Conservation (phyloP, 2,329 filamentous ascomycete species). For the Verticillium nonalfalfae region DNA sequence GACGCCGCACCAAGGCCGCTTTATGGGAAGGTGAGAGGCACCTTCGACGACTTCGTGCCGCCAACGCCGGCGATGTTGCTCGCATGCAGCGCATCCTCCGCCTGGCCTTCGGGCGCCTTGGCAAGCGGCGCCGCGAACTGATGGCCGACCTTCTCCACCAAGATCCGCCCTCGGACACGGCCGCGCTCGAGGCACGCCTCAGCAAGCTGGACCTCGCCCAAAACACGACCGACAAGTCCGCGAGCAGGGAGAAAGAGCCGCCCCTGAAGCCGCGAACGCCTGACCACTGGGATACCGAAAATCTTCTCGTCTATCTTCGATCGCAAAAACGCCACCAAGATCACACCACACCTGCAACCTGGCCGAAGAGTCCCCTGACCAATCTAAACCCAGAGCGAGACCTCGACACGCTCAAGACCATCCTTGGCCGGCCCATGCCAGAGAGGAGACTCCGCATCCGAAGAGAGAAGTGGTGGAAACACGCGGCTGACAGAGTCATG, state of each 20-base stretch:
- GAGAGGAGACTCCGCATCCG: conserved; percentile 33
- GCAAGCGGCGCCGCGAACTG: conserved; percentile 43
- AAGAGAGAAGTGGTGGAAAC: conserved; percentile 40
- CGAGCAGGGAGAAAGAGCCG: conserved; percentile 1
- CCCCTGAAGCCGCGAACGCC: conserved; percentile 25
- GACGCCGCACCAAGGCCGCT: not conserved
- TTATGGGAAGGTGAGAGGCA: not conserved
- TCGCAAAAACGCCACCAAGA: conserved; percentile 32
- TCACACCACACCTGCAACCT: conserved; percentile 16
- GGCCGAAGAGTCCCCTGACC: conserved; percentile 10
- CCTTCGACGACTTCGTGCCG: conserved; percentile 43
- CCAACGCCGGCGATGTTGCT: conserved; percentile 40
- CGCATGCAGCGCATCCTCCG: conserved; percentile 42
- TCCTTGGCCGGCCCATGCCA: conserved; percentile 41
- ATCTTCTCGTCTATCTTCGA: conserved; percentile 31
- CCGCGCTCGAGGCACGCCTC: conserved; percentile 27
- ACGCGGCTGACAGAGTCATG: conserved; percentile 36
- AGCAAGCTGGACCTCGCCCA: not conserved
- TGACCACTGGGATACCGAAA: conserved; percentile 41
- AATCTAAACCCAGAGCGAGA: conserved; percentile 29
- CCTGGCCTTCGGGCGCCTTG: conserved; percentile 45
- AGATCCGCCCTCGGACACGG: conserved; percentile 30
- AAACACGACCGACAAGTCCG: not conserved
- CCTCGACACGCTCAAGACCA: conserved; percentile 29
- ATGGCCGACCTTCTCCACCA: conserved; percentile 28